Conservation (phyloP, 2,329 filamentous ascomycete genomes). For the Teratosphaeria epicoccoides region DNA sequence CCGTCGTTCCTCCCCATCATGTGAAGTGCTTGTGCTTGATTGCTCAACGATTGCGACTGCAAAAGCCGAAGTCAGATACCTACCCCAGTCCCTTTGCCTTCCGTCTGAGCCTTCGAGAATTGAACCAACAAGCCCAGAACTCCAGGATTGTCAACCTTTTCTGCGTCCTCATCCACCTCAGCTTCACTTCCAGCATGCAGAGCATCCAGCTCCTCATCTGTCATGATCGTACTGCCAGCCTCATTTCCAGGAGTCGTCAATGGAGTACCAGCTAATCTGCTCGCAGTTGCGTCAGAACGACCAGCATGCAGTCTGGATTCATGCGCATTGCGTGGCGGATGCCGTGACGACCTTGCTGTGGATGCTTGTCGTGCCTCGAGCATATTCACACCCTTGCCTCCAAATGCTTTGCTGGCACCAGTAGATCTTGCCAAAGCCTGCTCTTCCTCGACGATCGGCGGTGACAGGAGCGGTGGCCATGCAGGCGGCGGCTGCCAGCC, state of each 20-base stretch:
- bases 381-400: not conserved
- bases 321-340: not conserved
- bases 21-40: not conserved
- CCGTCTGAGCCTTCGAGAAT: conserved; percentile 52
- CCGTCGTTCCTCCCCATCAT: no score
- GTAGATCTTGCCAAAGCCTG: not conserved
- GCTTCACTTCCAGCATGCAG: conserved; percentile 29
- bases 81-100: conserved; percentile 27
- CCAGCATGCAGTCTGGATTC: not conserved
- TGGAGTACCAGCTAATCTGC: conserved; percentile 6
- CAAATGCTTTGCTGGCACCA: conserved; percentile 14
- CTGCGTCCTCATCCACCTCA: conserved; percentile 37
- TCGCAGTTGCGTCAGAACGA: not conserved
- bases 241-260: conserved; percentile 8
- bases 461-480: conserved; percentile 21
- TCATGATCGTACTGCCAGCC: conserved; percentile 32
- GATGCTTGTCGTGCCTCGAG: conserved; percentile 1
- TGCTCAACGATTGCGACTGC: not conserved
- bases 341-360: not conserved
- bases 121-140: conserved; percentile 57
- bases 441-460: conserved; percentile 15
- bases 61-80: not conserved
- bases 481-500: conserved; percentile 23
- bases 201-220: conserved; percentile 48
- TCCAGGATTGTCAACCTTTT: conserved; percentile 36